Base-by-base conservation (phyloP, 1,284 basidiomycete genomes). In the Sphagnurus paluster region DNA sequence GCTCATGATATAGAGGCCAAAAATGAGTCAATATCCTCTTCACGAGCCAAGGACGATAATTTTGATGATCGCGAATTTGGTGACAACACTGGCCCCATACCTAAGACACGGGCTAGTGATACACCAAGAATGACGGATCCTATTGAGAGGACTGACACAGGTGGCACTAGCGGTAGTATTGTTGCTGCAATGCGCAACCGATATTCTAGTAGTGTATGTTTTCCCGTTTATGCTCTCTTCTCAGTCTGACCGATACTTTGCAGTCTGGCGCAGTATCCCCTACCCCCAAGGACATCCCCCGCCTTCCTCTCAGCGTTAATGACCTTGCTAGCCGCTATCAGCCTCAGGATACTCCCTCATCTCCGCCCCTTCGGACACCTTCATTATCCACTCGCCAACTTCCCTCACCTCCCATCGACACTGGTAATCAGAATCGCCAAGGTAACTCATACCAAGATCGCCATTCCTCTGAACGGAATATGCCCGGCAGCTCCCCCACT, bases 131-230 rank as follows among this genome's bases (percentile, higher is more conserved):
- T 49, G 42, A 62, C 58, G 49, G n/a, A n/a, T n/a, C 41, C 50
- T 20, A 42, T 76, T 4, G 72, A 77, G 45, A 72, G 75, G 49
- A 68, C 65, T 19, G 76, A 80, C 39, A 79, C 78, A 1, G 69
- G 67, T 11, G 71, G 63, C 41, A 85, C 78, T 52, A 75, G 61
- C 25, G 77, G 75, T 11, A 82, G 79, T 55, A 65, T 83, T 21
- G 85, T 90, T 29, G 83, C 87, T 36, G 78, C 79, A 0, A 79
- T 90, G 70, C 74, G 83, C 26, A 78, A 76, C 56, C 76, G 76
- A 45, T 89, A 85, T 56, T 72, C 76, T 20, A 72, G 68, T 39
- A 68, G 62, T 44, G 87, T 88, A 54, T 39, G 80, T 34, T 35
- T 50, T 44, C 16, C 11, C 38, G 16, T 24, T 23, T 20, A 51